Conservation (phyloP, 345 rosid genomes). For the Combretum micranthum region DNA sequence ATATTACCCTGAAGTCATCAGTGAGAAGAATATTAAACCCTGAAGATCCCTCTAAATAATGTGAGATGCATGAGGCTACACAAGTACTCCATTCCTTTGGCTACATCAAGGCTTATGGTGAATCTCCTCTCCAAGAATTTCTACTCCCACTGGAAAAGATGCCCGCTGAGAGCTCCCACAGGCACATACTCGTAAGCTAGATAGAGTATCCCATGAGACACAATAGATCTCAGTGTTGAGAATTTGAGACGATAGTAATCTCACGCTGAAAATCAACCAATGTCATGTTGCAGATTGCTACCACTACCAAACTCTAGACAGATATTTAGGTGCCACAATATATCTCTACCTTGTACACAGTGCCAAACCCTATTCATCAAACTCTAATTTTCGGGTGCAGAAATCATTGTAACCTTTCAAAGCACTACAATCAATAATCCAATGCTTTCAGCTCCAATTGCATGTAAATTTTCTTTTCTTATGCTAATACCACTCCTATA, state of each 20-base stretch:
- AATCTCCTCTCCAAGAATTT: slow-evolving; percentile 37
- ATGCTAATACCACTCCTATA: slow-evolving; percentile 26
- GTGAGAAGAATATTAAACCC: slow-evolving; percentile 46
- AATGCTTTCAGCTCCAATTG: slow-evolving; percentile 26
- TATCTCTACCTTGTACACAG: slow-evolving; percentile 43
- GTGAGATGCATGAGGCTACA: slow-evolving; percentile 34
- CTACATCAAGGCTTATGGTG: slow-evolving; percentile 42
- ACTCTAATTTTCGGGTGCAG: slow-evolving; percentile 30
- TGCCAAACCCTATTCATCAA: slow-evolving; percentile 40
- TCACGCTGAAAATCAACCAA: slow-evolving; percentile 35
- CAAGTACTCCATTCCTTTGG: slow-evolving; percentile 53
- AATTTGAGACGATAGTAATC: slow-evolving; percentile 36
- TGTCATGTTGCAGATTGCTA: slow-evolving; percentile 23
- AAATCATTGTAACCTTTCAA: slow-evolving; percentile 35
- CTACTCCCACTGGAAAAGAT: slow-evolving; percentile 38
- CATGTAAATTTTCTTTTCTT: slow-evolving; percentile 23
- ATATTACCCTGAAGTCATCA: slow-evolving; percentile 40
- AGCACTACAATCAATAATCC: slow-evolving; percentile 39
- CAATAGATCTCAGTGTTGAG: slow-evolving; percentile 32
- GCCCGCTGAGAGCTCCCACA: slow-evolving; percentile 44
- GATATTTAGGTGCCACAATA: slow-evolving; percentile 44
- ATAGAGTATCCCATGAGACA: slow-evolving; percentile 35
- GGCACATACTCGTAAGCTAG: slow-evolving; percentile 49
- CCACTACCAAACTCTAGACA: slow-evolving; percentile 45
- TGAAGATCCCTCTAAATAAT: slow-evolving; percentile 52